phyloP scores from a whole-genome alignment of 1,284 basidiomycete genomes.

The Jaminaea rosea region DNA sequence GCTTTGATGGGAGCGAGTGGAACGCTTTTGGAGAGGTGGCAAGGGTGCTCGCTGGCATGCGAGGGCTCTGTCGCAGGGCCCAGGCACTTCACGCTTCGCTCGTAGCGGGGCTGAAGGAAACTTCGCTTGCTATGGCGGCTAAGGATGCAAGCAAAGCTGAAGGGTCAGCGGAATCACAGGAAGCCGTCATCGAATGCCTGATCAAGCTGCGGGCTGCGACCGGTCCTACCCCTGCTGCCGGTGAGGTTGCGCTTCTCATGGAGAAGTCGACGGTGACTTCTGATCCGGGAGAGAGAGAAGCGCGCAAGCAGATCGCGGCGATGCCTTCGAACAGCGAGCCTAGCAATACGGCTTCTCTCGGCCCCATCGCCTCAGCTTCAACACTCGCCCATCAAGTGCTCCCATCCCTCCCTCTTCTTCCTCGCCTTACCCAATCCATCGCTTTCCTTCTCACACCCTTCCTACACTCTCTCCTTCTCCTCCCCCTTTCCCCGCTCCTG shows the following conservation, averaged over 20 bases:
- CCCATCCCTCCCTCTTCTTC: background rate
- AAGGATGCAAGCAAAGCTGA: too few species aligned
- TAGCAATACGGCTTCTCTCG: too few species aligned
- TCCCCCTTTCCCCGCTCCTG: slow-evolving; percentile 74
- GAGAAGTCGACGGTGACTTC: too few species aligned
- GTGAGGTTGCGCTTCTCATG: too few species aligned
- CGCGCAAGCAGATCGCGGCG: too few species aligned
- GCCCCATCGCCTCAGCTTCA: background rate
- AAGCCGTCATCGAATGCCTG: too few species aligned
- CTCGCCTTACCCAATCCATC: background rate
- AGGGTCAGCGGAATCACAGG: too few species aligned
- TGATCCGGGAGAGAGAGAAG: too few species aligned
- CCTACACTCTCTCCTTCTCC: slow-evolving; percentile 68
- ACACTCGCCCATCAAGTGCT: background rate
- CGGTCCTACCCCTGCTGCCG: too few species aligned
- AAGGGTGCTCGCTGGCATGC: background rate
- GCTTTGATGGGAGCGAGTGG: background rate
- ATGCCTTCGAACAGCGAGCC: too few species aligned
- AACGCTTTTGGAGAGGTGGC: background rate
- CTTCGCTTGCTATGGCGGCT: too few species aligned
- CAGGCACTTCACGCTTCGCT: background rate
- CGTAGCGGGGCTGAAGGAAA: background rate
- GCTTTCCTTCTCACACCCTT: slow-evolving; percentile 48
- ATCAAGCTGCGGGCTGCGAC: too few species aligned
- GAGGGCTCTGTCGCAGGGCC: background rate